Conservation (phyloP, 768 basidiomycete species). For the Holtermannia corniformis region DNA sequence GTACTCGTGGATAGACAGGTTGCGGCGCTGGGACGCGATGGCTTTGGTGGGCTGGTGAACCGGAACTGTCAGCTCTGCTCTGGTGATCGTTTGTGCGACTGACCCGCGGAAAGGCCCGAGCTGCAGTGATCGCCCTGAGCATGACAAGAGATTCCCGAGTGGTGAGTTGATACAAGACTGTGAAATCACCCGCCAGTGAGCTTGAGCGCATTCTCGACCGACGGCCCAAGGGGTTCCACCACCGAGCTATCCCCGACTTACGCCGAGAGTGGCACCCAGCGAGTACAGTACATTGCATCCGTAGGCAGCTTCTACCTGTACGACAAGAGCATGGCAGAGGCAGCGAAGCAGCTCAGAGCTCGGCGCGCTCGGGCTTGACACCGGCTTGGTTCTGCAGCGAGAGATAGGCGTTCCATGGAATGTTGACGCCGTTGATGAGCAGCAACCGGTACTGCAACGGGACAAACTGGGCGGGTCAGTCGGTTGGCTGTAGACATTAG, state of each 20-base stretch:
- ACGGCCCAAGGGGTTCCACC: no score
- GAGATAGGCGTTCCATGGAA: slow-evolving; percentile 39
- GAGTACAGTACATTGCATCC: no score
- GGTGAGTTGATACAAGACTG: no score
- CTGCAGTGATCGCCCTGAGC: not conserved
- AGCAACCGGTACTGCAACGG: slow-evolving; percentile 33
- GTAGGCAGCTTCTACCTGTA: no score
- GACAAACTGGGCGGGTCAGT: slow-evolving; percentile 22
- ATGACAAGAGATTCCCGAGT: no score
- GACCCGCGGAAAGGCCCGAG: not conserved
- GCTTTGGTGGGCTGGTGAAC: slow-evolving; percentile 1
- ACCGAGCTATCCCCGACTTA: no score
- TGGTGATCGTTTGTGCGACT: not conserved
- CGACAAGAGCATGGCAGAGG: no score
- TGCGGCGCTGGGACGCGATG: slow-evolving; percentile 58
- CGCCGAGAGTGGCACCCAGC: no score
- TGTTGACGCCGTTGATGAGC: slow-evolving; percentile 34
- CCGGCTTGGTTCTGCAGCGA: slow-evolving; percentile 19
- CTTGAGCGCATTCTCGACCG: no score
- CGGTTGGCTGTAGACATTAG: not conserved
- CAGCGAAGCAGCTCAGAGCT: not conserved
- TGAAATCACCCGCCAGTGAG: no score
- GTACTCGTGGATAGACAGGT: slow-evolving; percentile 95
- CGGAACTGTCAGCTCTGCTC: not conserved
- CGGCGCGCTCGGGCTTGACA: not conserved